These are phyloP conservation scores for Talaromyces trachyspermus DNA, from an alignment of 495 filamentous ascomycete genomes.

Conservation along the genomic window DNA sequence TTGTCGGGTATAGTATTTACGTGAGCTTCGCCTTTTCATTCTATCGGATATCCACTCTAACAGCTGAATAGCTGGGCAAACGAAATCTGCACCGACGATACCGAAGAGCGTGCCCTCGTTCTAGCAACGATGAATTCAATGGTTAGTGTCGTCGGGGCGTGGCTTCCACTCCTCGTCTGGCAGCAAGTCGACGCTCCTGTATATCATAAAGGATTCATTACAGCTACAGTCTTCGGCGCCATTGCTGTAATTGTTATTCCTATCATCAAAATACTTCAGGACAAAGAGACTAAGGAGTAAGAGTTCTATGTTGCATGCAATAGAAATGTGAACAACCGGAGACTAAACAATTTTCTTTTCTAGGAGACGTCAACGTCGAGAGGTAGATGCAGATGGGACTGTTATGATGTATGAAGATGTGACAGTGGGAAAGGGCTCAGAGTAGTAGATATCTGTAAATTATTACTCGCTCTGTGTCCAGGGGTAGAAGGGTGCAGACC, in stretches of 20 bases:
- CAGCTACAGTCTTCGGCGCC: conserved; percentile 23
- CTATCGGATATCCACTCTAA: background rate
- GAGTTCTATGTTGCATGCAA: background rate
- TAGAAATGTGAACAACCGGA: background rate
- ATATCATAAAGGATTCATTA: conserved; percentile 43
- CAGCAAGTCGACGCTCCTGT: conserved; percentile 41
- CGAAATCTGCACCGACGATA: conserved; percentile 23
- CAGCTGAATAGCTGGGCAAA: conserved; percentile 17
- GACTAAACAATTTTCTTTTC: background rate
- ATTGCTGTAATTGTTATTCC: conserved; percentile 23
- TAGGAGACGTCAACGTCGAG: background rate
- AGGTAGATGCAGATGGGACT: background rate
- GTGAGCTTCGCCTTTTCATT: background rate
- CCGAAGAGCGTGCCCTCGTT: conserved; percentile 19
- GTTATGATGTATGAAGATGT: background rate
- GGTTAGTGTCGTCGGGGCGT: conserved; percentile 25
- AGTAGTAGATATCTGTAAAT: background rate
- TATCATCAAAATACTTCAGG: conserved; percentile 25
- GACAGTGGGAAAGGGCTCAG: background rate
- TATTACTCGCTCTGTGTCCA: background rate
- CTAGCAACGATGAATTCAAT: conserved; percentile 19
- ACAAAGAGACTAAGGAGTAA: conserved; percentile 20
- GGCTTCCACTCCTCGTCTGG: conserved; percentile 43
- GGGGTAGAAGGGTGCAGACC: no score
- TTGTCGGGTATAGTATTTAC: background rate